Percentiles rank a stretch among this genome's conserved stretches.
Conservation (phyloP, 2,329 filamentous ascomycete species). For the Neurospora sp. region DNA sequence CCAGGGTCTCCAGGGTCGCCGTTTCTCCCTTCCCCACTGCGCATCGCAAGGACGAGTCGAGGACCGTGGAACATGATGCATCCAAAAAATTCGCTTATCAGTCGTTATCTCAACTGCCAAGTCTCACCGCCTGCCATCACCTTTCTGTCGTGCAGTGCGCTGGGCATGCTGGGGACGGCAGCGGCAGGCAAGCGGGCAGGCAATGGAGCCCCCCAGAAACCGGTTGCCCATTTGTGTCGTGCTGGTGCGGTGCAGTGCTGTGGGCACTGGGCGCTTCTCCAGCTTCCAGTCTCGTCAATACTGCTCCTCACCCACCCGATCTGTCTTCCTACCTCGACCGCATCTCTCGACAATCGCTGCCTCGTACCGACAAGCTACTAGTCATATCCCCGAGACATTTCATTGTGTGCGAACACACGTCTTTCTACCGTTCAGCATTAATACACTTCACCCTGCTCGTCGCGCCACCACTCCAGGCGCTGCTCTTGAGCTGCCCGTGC, state of each 20-base stretch:
- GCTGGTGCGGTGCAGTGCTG: constrained; percentile 12
- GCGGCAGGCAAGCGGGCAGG: constrained; percentile 14
- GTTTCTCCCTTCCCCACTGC: neutral
- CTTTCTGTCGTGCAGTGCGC: constrained; percentile 6
- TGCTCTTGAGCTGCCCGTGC: neutral
- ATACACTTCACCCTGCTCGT: neutral
- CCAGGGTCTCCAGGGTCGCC: neutral
- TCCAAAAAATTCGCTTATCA: constrained; percentile 19
- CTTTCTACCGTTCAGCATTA: neutral
- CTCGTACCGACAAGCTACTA: neutral
- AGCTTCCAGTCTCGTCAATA: constrained; percentile 11
- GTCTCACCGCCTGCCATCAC: constrained; percentile 10
- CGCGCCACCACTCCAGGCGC: neutral
- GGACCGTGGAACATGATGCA: neutral
- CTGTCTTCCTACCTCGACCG: constrained; percentile 4
- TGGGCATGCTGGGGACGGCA: neutral
- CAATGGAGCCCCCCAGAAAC: constrained; percentile 10
- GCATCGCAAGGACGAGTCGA: neutral
- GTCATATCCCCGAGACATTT: neutral
- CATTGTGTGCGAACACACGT: neutral
- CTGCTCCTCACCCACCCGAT: constrained; percentile 1
- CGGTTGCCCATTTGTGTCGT: constrained; percentile 12
- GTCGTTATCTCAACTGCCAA: constrained; percentile 17
- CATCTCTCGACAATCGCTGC: neutral
- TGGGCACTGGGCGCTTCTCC: constrained; percentile 10